phyloP scores from a whole-genome alignment of 1,284 basidiomycete species.

The Trichosporon asahii region DNA sequence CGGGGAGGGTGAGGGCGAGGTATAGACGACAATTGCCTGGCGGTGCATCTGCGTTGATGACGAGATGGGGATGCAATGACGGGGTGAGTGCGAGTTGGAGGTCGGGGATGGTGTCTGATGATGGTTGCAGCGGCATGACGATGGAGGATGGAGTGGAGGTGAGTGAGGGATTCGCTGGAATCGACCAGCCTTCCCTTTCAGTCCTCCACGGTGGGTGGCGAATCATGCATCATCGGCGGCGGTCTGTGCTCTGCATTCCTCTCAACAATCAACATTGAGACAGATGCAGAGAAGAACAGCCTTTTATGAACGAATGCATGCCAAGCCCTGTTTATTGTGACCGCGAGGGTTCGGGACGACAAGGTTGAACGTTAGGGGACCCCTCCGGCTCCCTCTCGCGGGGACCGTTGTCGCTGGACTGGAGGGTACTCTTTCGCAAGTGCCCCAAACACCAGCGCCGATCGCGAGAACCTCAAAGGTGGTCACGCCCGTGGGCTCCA shows the following conservation, averaged over 20 bases:
- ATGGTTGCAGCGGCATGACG: not conserved
- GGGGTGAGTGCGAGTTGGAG: constrained; percentile 13
- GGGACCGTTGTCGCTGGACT: not conserved
- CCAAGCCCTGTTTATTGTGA: not conserved
- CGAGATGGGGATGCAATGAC: constrained; percentile 18
- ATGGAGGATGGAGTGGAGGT: not conserved
- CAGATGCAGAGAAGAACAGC: not conserved
- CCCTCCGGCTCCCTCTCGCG: too few species aligned
- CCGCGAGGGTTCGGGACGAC: not conserved
- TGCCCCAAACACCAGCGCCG: too few species aligned
- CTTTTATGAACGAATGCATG: not conserved
- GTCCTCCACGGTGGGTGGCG: not conserved
- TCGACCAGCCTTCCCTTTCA: not conserved
- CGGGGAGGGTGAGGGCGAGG: constrained; percentile 34
- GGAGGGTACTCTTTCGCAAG: not conserved
- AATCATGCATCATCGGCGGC: not conserved
- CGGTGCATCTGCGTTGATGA: not conserved
- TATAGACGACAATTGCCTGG: constrained; percentile 4
- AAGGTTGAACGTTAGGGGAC: not conserved
- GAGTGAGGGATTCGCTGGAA: not conserved
- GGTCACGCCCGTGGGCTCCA: not conserved
- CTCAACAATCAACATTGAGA: not conserved
- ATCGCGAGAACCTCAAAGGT: not conserved
- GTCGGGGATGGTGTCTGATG: not conserved
- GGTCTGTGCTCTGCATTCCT: too few species aligned